Base-by-base conservation (phyloP, 1,284 basidiomycete genomes). In the Crucibulum parvulum region DNA sequence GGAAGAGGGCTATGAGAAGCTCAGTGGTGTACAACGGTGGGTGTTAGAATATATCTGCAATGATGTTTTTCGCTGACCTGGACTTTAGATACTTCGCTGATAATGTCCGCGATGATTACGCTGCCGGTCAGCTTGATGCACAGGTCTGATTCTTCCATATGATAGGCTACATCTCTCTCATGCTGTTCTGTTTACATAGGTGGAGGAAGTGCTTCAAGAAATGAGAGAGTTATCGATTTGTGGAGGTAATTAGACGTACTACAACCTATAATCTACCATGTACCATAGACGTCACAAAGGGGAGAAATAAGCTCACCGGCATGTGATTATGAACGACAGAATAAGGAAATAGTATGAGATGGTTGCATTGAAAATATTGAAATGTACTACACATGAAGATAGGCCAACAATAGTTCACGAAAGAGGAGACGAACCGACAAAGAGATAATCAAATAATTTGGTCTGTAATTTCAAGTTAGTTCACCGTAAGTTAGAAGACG, bases 1-100 rank as follows among this genome's bases (percentile, higher is more conserved):
- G 1, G 94, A 98, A 74, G 96, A 99, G 69, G 98, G 95, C 0
- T 99, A 99, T 75, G 96, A 99, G 80, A 99, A 98, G 80, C 85
- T 99, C 57, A 94, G 96, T 48, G 92, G 95, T 50, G 98, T 99
- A 4, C 98, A 99, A 76, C 82, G 96, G 87, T 92, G 63, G 45
- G 79, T 72, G 11, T 13, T 53, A 9, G 37, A 35, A 13, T 4
- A 15, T 50, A 34, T 34, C 43, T 35, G 10, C 45, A 48, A 4
- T 54, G 39, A 4, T 41, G 13, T 55, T 41, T 16, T n/a, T 57
- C 10, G 53, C 37, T 53, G 57, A 15, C 37, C 60, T 35, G 38
- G 56, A 24, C 15, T 36, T 13, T 45, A 93, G 92, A 64, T 99
- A 96, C 78, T 98, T 98, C 71, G 84, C 87, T 3, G 95, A 98